Evolutionary conservation across 495 filamentous ascomycete genomes (phyloP).

Genomic region (Filosporella fistucella): DNA sequence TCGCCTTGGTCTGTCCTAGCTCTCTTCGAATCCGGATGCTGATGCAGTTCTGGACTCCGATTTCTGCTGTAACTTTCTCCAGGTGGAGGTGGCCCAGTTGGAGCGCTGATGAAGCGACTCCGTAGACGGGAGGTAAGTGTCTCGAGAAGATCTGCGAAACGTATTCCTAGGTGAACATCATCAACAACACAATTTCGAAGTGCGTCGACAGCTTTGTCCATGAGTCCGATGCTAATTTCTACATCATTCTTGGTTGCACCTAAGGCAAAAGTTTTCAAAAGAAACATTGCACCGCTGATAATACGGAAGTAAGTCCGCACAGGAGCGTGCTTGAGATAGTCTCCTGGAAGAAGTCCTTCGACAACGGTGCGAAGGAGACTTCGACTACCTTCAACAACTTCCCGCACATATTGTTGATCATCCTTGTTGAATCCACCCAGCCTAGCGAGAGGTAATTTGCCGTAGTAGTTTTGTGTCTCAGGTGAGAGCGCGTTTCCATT

Average conservation of each 20-base stretch:
- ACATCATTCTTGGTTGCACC: constrained; percentile 89
- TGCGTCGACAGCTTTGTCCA: constrained; percentile 75
- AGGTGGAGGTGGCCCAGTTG: constrained; percentile 22
- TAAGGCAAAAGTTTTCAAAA: constrained; percentile 89
- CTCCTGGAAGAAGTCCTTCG: constrained; percentile 73
- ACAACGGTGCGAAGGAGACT: constrained; percentile 79
- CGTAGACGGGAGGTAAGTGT: constrained; percentile 70
- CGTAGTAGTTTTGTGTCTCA: constrained; percentile 53
- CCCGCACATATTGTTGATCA: constrained; percentile 75
- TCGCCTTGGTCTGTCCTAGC: constrained; percentile 15
- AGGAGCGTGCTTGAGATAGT: constrained; percentile 85
- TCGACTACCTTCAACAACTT: constrained; percentile 83
- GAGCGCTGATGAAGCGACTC: constrained; percentile 65
- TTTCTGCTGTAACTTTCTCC: constrained; percentile 7
- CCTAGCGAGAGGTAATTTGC: constrained; percentile 48
- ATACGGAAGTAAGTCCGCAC: constrained; percentile 94
- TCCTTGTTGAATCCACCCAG: constrained; percentile 51
- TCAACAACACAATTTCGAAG: constrained; percentile 85
- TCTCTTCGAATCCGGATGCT: constrained; percentile 18
- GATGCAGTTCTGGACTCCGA: constrained; percentile 16
- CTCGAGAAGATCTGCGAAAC: constrained; percentile 89
- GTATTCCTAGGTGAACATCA: constrained; percentile 91
- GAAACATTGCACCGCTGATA: constrained; percentile 89
- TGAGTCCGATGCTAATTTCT: constrained; percentile 69
- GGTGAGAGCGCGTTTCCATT: constrained; percentile 35